Evolutionary conservation across 1,139 yeast genomes (phyloP).

Genomic region (Saccharomyces hybrid): DNA sequence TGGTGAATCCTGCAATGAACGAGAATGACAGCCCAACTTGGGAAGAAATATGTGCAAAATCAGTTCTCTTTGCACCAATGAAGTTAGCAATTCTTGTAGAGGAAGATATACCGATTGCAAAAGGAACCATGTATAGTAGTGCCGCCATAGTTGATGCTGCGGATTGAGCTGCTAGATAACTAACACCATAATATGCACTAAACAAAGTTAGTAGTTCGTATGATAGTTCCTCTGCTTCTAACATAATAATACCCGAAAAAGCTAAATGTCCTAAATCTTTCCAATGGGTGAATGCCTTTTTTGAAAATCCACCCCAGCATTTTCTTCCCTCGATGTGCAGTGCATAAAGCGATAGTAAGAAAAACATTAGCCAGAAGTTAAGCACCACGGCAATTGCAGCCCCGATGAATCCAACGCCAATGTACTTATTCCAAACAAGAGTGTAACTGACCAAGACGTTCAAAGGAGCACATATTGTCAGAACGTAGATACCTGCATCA

Average conservation of each 20-base stretch:
- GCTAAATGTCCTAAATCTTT: constrained; percentile 51
- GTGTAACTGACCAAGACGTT: constrained; percentile 65
- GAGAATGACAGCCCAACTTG: constrained; percentile 55
- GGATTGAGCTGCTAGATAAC: constrained; percentile 80
- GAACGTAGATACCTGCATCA: constrained; percentile 79
- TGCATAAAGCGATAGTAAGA: constrained; percentile 48
- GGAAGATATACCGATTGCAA: constrained; percentile 80
- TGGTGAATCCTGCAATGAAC: constrained; percentile 47
- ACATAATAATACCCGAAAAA: constrained; percentile 65
- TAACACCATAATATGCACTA: constrained; percentile 76
- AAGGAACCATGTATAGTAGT: constrained; percentile 76
- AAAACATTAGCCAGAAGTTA: constrained; percentile 64
- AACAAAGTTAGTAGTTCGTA: constrained; percentile 65
- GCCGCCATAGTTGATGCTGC: constrained; percentile 79
- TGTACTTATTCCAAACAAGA: constrained; percentile 64
- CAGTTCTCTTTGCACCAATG: constrained; percentile 68
- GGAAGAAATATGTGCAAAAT: constrained; percentile 58
- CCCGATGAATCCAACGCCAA: constrained; percentile 61
- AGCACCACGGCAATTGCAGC: constrained; percentile 67
- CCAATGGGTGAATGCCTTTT: constrained; percentile 53
- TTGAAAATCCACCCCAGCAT: constrained; percentile 62
- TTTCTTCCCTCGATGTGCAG: constrained; percentile 54
- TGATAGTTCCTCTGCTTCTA: constrained; percentile 66
- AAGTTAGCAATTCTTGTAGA: constrained; percentile 85
- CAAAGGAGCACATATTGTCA: constrained; percentile 71